Evolutionary conservation across 192 early-diverging fungal species (phyloP).

Genomic region (Chytriomyces sp.): DNA sequence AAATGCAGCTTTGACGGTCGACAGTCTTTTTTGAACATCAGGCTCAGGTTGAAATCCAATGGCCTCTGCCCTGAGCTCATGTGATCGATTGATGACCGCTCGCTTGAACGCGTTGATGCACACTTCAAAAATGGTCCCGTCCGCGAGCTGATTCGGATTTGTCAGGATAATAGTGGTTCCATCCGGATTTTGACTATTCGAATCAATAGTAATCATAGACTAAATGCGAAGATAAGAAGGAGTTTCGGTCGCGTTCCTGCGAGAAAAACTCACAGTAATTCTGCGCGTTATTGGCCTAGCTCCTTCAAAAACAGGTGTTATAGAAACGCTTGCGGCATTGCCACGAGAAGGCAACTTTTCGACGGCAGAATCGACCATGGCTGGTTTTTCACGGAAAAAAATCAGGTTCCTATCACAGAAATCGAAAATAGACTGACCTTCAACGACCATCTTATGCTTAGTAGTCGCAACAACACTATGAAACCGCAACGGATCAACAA

Average conservation of each 20-base stretch:
- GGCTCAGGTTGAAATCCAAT: slow-evolving; percentile 30
- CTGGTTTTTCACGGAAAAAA: slow-evolving; percentile 11
- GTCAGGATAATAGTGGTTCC: neutral
- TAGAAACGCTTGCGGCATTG: slow-evolving; percentile 4
- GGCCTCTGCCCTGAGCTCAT: slow-evolving; percentile 28
- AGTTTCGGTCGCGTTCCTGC: neutral
- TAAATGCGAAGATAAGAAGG: neutral
- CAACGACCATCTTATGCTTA: slow-evolving; percentile 37
- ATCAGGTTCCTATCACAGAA: neutral
- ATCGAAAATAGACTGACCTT: slow-evolving; percentile 6
- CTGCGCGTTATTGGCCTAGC: slow-evolving; percentile 18
- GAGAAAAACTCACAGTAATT: slow-evolving; percentile 15
- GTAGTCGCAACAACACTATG: slow-evolving; percentile 30
- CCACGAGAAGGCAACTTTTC: slow-evolving; percentile 19
- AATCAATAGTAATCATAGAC: slow-evolving; percentile 36
- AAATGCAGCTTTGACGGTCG: slow-evolving; percentile 27
- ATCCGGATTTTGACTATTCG: slow-evolving; percentile 21
- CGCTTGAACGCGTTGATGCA: slow-evolving; percentile 37
- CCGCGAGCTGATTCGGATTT: slow-evolving; percentile 20
- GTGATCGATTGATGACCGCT: slow-evolving; percentile 32
- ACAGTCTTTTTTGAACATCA: slow-evolving; percentile 28
- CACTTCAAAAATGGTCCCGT: slow-evolving; percentile 37
- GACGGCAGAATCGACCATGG: slow-evolving; percentile 18
- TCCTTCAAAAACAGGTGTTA: slow-evolving; percentile 30
- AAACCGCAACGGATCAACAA: slow-evolving; percentile 30